A percentile compares a stretch with the other conserved stretches of the same genome.
Evolutionary conservation across 805 yeast species (phyloP).

Genomic region (Saccharomycopsis malanga): DNA sequence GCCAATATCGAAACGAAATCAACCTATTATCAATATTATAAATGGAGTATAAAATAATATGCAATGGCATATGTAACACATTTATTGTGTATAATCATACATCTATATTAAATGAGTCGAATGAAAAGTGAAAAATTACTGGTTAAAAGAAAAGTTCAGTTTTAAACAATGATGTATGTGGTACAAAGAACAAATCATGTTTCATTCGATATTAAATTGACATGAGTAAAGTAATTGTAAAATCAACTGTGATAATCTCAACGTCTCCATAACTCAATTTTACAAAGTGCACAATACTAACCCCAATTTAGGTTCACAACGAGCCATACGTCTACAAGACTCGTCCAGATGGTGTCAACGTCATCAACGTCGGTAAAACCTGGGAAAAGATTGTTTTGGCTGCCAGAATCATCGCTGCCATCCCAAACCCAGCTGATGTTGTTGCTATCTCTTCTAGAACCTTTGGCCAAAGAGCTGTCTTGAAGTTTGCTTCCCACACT

Average conservation of each 20-base stretch:
- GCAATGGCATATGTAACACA: too few relatives aligned
- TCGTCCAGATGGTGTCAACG: constrained; percentile 99
- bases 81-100: too few relatives aligned
- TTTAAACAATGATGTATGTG: too few relatives aligned
- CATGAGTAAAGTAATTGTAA: too few relatives aligned
- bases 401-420: constrained; percentile 99
- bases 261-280: too few relatives aligned
- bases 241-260: too few relatives aligned
- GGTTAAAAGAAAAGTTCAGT: too few relatives aligned
- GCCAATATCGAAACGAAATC: neutral
- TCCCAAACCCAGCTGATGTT: constrained; percentile 97
- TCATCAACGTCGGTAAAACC: constrained; percentile 97
- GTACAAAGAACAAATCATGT: too few relatives aligned
- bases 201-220: too few relatives aligned
- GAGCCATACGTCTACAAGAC: constrained; percentile 94
- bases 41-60: neutral
- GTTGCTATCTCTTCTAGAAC: constrained; percentile 99
- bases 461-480: constrained; percentile 99
- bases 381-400: constrained; percentile 99
- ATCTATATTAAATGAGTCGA: too few relatives aligned
- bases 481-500: constrained; percentile 99
- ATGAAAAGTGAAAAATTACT: too few relatives aligned
- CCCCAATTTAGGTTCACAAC: constrained; percentile 70
- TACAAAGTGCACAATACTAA: too few relatives aligned
- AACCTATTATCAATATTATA: neutral